These are phyloP conservation scores for Aquilaria malaccensis DNA, from an alignment of 345 rosid species.

Conservation along the genomic window DNA sequence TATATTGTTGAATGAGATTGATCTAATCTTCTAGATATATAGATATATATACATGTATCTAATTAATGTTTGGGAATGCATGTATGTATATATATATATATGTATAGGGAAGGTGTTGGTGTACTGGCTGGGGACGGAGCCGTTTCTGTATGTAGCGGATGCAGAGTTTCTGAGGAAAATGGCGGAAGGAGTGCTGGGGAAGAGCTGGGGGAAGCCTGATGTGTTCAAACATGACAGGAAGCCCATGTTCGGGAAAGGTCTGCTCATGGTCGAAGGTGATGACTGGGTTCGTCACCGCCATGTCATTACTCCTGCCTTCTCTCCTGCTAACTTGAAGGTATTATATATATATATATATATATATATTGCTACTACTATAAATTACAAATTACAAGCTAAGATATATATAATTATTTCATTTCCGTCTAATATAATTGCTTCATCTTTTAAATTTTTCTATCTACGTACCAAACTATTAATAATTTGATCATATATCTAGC, in stretches of 20 bases:
- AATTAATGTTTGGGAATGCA: not conserved
- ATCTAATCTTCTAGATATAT: no score
- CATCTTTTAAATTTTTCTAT: no score
- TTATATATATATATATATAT: slow-evolving; percentile 7
- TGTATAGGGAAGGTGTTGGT: slow-evolving; percentile 79
- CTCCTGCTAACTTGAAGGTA: slow-evolving; percentile 66
- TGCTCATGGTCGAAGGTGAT: slow-evolving; percentile 84
- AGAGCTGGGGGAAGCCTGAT: slow-evolving; percentile 89
- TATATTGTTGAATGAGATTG: no score
- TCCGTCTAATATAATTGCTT: no score
- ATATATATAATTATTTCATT: not conserved
- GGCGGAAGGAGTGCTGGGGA: slow-evolving; percentile 78
- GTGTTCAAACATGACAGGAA: slow-evolving; percentile 78
- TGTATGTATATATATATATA: not conserved
- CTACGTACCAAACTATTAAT: no score
- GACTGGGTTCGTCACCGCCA: slow-evolving; percentile 94
- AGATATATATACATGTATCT: not conserved
- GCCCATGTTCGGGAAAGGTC: slow-evolving; percentile 90
- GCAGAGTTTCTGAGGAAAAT: slow-evolving; percentile 74
- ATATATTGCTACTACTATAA: no score
- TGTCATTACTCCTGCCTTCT: slow-evolving; percentile 76
- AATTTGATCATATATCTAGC: no score
- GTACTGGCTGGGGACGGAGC: slow-evolving; percentile 95
- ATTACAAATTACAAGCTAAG: no score
- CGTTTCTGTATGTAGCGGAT: slow-evolving; percentile 83